These are phyloP conservation scores for Erodium moschatum DNA, from an alignment of 441 rosid species.

Conservation along the genomic window DNA sequence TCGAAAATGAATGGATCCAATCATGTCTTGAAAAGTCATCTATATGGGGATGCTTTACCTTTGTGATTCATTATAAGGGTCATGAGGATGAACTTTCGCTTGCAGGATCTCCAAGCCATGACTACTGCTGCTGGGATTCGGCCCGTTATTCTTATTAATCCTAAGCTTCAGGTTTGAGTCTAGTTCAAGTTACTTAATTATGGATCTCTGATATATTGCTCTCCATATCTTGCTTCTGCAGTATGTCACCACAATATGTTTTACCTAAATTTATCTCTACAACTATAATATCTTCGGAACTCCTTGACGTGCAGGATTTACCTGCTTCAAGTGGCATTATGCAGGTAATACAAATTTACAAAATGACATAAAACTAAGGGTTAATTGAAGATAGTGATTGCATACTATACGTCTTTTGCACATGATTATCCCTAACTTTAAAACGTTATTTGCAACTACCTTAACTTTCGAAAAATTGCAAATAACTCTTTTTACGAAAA, in stretches of 20 bases:
- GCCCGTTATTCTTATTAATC: slow-evolving; percentile 81
- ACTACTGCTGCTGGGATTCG: slow-evolving; percentile 77
- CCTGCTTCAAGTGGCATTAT: slow-evolving; percentile 92
- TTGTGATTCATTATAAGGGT: slow-evolving; percentile 16
- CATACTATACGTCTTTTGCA: no score
- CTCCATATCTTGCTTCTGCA: neutral
- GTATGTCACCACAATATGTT: neutral
- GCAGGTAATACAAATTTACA: slow-evolving; percentile 50
- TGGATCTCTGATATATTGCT: neutral
- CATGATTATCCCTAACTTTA: no score
- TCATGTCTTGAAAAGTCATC: slow-evolving; percentile 7
- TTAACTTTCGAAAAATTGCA: no score
- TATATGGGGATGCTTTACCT: slow-evolving; percentile 3
- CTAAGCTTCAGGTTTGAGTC: slow-evolving; percentile 62
- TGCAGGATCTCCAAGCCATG: slow-evolving; percentile 85
- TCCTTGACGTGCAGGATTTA: slow-evolving; percentile 49
- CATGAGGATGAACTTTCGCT: neutral
- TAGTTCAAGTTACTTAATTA: neutral
- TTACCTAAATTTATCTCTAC: neutral
- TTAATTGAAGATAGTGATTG: no score
- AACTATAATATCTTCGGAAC: slow-evolving; percentile 18
- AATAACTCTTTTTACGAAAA: no score
- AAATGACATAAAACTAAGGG: neutral
- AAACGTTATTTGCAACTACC: no score
- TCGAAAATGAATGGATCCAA: slow-evolving; percentile 10